Base-by-base conservation (phyloP, 2,329 filamentous ascomycete species). In the Arthrobotrys iridis region DNA sequence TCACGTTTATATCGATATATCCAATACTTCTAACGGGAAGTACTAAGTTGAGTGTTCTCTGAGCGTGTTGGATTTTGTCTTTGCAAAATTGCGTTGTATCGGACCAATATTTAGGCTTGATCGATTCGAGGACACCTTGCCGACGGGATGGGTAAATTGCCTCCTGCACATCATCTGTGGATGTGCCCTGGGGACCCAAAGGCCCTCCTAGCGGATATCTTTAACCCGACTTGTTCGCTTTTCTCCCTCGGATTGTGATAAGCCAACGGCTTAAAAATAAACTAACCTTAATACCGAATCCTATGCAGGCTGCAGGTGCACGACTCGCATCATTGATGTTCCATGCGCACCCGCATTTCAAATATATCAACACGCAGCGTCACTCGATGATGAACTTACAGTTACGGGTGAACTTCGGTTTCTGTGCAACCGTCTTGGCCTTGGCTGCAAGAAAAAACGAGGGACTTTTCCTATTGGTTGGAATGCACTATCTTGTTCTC, bases 401-500 rank as follows among this genome's bases (percentile, higher is more conserved):
- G n/a, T n/a, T 55, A 55, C 30, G 50, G 30, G 30, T 13, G 48
- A 55, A 55, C 30, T 22, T 35, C 26, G 28, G 30, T 11, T 55
- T 37, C 28, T 35, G 50, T 55, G 50, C 28, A 13, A 55, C 50
- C 50, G 15, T 24, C 50, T 55, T 37, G 30, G 30, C 50, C 7
- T 33, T 4, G 7, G n/a, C n/a, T n/a, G n/a, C n/a, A n/a, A n/a
- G n/a, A n/a, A n/a, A n/a, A 35, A 52, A 35, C 28, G 50, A 55
- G 50, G 50, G 50, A 55, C 50, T 55, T 55, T 55, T 55, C 50
- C 50, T 55, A 55, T 55, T 55, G 50, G 50, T 37, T 33, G 28
- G 10, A 33, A 33, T n/a, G 28, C 26, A 35, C 18, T 30, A 20
- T n/a, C 30, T 35, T 24, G 2, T 24, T 55, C 13, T 37, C 50